Evolutionary conservation across 2,329 filamentous ascomycete species (phyloP).

Genomic region (Colletotrichum ledebouriae): DNA sequence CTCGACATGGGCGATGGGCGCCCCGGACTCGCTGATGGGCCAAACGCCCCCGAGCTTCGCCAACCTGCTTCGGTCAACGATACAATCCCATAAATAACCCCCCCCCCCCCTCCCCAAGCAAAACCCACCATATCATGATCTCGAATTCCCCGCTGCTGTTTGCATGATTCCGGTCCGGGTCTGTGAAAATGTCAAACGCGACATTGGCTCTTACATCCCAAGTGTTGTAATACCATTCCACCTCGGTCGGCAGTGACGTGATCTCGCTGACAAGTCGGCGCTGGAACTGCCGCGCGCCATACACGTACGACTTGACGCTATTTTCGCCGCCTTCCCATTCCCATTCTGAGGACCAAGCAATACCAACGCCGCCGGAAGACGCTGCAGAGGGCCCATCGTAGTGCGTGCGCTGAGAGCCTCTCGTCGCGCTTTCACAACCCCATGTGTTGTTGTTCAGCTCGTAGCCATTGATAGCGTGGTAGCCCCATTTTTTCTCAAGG

Average conservation of each 20-base stretch:
- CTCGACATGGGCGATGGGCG: slow-evolving; percentile 40
- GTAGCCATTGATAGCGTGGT: slow-evolving; percentile 50
- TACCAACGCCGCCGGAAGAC: slow-evolving; percentile 43
- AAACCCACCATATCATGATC: slow-evolving; percentile 72
- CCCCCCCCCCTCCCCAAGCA: no score
- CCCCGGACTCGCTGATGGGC: slow-evolving; percentile 49
- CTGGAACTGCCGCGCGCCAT: slow-evolving; percentile 53
- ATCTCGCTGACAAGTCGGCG: slow-evolving; percentile 51
- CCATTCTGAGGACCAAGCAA: slow-evolving; percentile 58
- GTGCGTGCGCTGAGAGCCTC: slow-evolving; percentile 59
- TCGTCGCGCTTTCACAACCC: slow-evolving; percentile 52
- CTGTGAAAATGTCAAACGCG: slow-evolving; percentile 73
- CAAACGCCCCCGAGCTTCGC: slow-evolving; percentile 69
- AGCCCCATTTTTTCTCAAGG: slow-evolving; percentile 49
- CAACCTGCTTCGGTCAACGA: slow-evolving; percentile 52
- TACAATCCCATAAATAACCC: no score
- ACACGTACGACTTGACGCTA: slow-evolving; percentile 61
- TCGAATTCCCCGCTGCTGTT: slow-evolving; percentile 64
- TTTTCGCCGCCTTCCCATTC: slow-evolving; percentile 55
- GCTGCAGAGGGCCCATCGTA: slow-evolving; percentile 52
- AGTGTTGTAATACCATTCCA: slow-evolving; percentile 61
- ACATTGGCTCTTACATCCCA: slow-evolving; percentile 68
- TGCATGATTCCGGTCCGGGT: slow-evolving; percentile 51
- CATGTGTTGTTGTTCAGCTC: slow-evolving; percentile 59
- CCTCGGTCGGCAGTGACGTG: slow-evolving; percentile 51